Evolutionary conservation across 495 filamentous ascomycete species (phyloP).

Genomic region (Aspergillus saccharolyticus): DNA sequence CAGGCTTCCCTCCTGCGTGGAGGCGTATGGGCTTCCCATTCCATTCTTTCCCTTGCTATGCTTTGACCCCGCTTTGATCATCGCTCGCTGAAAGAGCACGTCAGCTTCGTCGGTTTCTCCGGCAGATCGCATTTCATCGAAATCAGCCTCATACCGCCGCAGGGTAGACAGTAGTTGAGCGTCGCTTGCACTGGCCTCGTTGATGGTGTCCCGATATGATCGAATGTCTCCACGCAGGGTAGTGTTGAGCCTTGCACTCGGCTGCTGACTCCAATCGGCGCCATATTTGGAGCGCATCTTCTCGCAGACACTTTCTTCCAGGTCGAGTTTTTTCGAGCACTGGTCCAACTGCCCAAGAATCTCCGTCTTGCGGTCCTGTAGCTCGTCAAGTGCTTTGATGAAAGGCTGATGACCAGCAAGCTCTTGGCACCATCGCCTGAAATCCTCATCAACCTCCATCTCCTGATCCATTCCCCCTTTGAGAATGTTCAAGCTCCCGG

Average conservation of each 20-base stretch:
- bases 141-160: slow-evolving; percentile 76
- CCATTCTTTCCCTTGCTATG: slow-evolving; percentile 60
- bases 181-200: slow-evolving; percentile 85
- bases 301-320: slow-evolving; percentile 97
- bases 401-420: slow-evolving; percentile 79
- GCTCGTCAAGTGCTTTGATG: slow-evolving; percentile 64
- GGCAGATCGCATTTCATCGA: slow-evolving; percentile 91
- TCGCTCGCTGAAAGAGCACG: slow-evolving; percentile 79
- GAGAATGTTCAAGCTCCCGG: slow-evolving; percentile 80
- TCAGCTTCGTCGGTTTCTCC: slow-evolving; percentile 86
- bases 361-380: slow-evolving; percentile 70
- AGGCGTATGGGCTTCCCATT: slow-evolving; percentile 52
- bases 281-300: slow-evolving; percentile 99
- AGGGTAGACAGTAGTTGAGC: slow-evolving; percentile 78
- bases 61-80: slow-evolving; percentile 59
- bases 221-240: slow-evolving; percentile 82
- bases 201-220: slow-evolving; percentile 80
- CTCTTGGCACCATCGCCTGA: slow-evolving; percentile 88
- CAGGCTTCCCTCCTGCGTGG: slow-evolving; percentile 64
- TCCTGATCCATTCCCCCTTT: slow-evolving; percentile 93
- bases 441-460: slow-evolving; percentile 81
- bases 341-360: slow-evolving; percentile 67
- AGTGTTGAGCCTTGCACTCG: slow-evolving; percentile 79
- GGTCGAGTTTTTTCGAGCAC: slow-evolving; percentile 80
- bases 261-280: slow-evolving; percentile 93